Base-by-base conservation (phyloP, 305 asterid genomes). In the Plantago lanceolata region DNA sequence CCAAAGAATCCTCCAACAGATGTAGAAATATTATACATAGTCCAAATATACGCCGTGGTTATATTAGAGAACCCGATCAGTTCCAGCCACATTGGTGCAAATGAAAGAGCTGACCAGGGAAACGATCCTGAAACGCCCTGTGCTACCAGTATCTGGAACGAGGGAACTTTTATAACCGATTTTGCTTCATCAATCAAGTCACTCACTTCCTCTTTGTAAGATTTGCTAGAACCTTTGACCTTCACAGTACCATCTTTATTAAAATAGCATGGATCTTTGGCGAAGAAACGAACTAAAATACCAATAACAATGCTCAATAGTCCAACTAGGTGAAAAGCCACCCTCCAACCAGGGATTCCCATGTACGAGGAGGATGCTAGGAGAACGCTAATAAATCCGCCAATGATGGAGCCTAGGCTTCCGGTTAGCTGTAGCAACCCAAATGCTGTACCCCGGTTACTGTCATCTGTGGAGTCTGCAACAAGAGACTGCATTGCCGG, bases 61-160 rank as follows among this genome's bases (percentile, higher is more conserved):
- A 74, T 72, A 71, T 87, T 96, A 24, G 95, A 82, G 76, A 90
- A 90, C 2, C 97, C 97, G 76, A 81, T 84, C 3, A 90, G 89
- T 82, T 90, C 97, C n/a, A 90, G 72, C 96, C 97, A 90, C 92
- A 84, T 84, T 0, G 97, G 81, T 2, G 87, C 87, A 64, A 90
- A 87, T 9, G 92, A 78, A 19, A 86, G 77, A 29, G 95, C 59
- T 0, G 95, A 84, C 93, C 95, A 84, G 0, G 96, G 97, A 74
- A 90, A 79, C 8, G 95, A 82, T 2, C 96, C 96, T 0, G 90
- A 76, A 9, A 90, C 82, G 4, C 96, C 97, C 65, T 87, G 96
- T 28, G 86, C 85, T 26, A 85, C 85, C 56, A 90, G 72, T 35
- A 90, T 70, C 47, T 81, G 95, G 43, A 90, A 90, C 0, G 97